Percentiles rank a stretch among this genome's conserved stretches.
These are phyloP conservation scores for Penicillium crystallinum DNA, from an alignment of 495 filamentous ascomycete species.

Conservation along the genomic window DNA sequence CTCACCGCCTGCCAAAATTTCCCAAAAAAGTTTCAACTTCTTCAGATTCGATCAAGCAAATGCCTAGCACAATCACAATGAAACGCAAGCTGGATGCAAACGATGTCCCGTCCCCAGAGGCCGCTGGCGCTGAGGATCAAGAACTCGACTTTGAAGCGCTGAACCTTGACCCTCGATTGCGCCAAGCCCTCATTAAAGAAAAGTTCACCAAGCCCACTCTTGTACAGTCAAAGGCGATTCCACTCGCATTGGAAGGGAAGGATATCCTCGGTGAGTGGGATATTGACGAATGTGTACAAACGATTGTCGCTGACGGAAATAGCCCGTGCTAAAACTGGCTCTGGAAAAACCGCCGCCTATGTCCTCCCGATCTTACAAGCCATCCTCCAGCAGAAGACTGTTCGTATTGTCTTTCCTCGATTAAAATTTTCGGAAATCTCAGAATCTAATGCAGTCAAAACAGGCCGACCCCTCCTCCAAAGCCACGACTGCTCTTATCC, in stretches of 20 bases:
- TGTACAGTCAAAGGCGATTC: slow-evolving; percentile 83
- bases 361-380: slow-evolving; percentile 80
- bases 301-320: slow-evolving; percentile 18
- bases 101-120: slow-evolving; percentile 48
- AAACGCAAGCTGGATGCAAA: slow-evolving; percentile 62
- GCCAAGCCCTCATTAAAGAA: slow-evolving; percentile 80
- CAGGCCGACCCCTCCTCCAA: slow-evolving; percentile 40
- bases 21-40: slow-evolving; percentile 31
- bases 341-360: slow-evolving; percentile 96
- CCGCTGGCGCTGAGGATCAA: slow-evolving; percentile 19
- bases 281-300: neutral
- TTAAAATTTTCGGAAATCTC: neutral
- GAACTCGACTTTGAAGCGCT: slow-evolving; percentile 46
- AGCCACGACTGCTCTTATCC: slow-evolving; percentile 65
- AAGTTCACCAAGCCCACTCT: slow-evolving; percentile 78
- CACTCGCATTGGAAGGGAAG: slow-evolving; percentile 80
- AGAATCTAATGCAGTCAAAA: neutral
- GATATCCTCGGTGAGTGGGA: slow-evolving; percentile 68
- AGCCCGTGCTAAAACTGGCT: slow-evolving; percentile 87
- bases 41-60: slow-evolving; percentile 7
- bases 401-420: slow-evolving; percentile 28
- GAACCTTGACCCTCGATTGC: slow-evolving; percentile 74
- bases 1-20: slow-evolving; percentile 43
- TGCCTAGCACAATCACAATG: slow-evolving; percentile 36
- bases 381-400: slow-evolving; percentile 71